Evolutionary conservation across 148 eudicot species (phyloP).

Genomic region (Fallopia convolvulus): DNA sequence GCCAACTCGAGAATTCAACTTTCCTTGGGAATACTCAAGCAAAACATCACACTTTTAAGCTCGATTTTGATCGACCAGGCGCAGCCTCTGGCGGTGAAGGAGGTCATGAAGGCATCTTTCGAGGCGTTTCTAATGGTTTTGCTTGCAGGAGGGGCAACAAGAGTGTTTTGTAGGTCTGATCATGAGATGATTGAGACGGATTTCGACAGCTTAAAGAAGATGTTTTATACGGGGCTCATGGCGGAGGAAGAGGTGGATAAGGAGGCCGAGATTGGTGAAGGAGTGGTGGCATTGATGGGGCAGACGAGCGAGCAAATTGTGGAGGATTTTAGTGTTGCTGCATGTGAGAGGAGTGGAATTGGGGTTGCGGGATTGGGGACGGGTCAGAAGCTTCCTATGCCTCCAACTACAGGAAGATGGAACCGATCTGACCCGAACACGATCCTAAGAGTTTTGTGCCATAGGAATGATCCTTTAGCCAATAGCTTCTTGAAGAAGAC

Average conservation of each 20-base stretch:
- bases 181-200: constrained; percentile 64
- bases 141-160: constrained; percentile 72
- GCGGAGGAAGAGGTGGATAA: constrained; percentile 61
- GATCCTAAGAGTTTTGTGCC: constrained; percentile 74
- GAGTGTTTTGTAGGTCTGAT: constrained; percentile 47
- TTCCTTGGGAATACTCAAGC: constrained; percentile 57
- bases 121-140: constrained; percentile 78
- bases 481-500: constrained; percentile 73
- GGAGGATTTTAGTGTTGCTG: constrained; percentile 62
- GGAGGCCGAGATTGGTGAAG: constrained; percentile 73
- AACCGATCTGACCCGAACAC: constrained; percentile 77
- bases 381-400: constrained; percentile 66
- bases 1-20: constrained; percentile 50
- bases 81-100: constrained; percentile 68
- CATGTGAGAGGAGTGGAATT: constrained; percentile 65
- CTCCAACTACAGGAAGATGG: constrained; percentile 86
- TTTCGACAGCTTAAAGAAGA: constrained; percentile 50
- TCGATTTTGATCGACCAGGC: constrained; percentile 65
- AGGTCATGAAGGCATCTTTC: constrained; percentile 77
- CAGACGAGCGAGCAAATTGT: constrained; percentile 66
- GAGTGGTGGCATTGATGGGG: constrained; percentile 76
- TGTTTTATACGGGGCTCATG: constrained; percentile 51
- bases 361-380: constrained; percentile 39
- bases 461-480: constrained; percentile 61
- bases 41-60: constrained; percentile 61